Evolutionary conservation across 192 early-diverging fungal species (phyloP), one percentile per base, ranked within the genome.

Genomic region (Mortierella hygrophila): DNA sequence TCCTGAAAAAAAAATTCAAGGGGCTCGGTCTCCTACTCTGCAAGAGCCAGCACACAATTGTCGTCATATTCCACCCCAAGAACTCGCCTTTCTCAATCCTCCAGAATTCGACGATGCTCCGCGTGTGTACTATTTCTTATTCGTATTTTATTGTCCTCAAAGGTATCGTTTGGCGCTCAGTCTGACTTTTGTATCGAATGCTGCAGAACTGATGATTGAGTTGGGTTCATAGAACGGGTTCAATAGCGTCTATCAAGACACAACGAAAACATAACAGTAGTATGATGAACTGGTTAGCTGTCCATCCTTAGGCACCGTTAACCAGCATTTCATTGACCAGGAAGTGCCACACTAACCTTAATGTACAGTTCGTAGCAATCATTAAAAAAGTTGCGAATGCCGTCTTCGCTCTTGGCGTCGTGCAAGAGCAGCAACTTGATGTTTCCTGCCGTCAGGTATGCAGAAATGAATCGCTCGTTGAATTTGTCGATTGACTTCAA

Each of bases 401-500:
- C 94, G 69, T 97, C 97, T 41, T 92, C 91, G 79, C 94, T 93
- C 79, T 91, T 90, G 41, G 92, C 76, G 49, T 97, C 96, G 79
- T 98, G 97, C 44, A 98, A 87, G 13, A 98, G 89, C 91, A 98
- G 92, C 68, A 98, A 90, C 49, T 93, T 93, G 38, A 93, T 92
- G 72, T 95, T 97, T 82, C 95, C 96, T 44, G 98, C 94, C 9
- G 97, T 94, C 16, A 99, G 95, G 79, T 96, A 99, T 21, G 96
- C 96, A 18, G 97, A 97, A 44, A 99, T 95, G 82, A 93, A 94
- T 90, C 93, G 96, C 82, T 99, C 97, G 79, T 99, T 98, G 89
- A 98, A 99, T 78, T 94, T 93, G 90, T 99, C 99, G 52, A 99
- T 94, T 3, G 94, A 93, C 83, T 98, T 98, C 42, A 99, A 90